phyloP scores from a whole-genome alignment of 2,329 filamentous ascomycete genomes.

The Trichoderma asperellum region DNA sequence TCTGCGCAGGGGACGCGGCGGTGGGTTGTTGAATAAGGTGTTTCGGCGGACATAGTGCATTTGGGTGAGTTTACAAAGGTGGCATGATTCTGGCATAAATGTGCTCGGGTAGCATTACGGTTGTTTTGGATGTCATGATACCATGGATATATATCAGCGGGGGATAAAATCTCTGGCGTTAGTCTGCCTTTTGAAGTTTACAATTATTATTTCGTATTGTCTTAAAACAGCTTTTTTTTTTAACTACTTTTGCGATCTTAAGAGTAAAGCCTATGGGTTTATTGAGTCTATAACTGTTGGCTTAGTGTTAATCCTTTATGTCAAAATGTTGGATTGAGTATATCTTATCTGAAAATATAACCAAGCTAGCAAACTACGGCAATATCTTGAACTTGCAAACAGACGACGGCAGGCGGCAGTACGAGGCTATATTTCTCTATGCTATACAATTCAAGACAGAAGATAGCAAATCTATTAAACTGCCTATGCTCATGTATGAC shows the following conservation, averaged over 20 bases:
- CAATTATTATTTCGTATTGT: neutral
- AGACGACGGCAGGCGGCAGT: neutral
- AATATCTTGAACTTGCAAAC: neutral
- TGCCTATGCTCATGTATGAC: neutral
- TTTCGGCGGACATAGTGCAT: conserved; percentile 38
- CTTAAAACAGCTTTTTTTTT: neutral
- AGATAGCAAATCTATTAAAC: neutral
- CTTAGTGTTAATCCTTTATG: neutral
- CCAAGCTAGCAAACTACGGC: neutral
- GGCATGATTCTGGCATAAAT: neutral
- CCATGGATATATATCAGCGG: conserved; percentile 8
- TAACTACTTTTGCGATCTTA: neutral
- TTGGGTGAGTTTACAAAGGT: neutral
- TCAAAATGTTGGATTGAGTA: neutral
- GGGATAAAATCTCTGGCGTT: conserved; percentile 1
- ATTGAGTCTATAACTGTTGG: too few relatives aligned
- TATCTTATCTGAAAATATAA: neutral
- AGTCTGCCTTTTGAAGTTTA: neutral
- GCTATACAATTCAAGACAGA: neutral
- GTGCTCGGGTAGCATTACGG: conserved; percentile 6
- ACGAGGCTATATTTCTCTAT: neutral
- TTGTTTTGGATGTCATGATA: conserved; percentile 22
- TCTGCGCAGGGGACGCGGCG: conserved; percentile 37
- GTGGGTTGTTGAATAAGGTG: conserved; percentile 44
- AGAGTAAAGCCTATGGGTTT: neutral